Base-by-base conservation (phyloP, 371 early-diverging fungal species). In the Lichtheimia ornata region DNA sequence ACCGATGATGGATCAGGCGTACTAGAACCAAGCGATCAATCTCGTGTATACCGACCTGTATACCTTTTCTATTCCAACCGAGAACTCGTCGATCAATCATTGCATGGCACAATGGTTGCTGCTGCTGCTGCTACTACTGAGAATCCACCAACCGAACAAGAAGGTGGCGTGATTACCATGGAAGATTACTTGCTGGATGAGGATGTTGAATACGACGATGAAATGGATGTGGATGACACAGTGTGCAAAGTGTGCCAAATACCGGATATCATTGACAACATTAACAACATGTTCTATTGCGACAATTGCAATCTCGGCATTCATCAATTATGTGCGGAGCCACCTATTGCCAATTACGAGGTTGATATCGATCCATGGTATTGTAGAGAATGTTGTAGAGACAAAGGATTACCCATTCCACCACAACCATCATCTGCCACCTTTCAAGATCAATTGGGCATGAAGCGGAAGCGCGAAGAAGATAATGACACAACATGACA, bases 211-310 rank as follows among this genome's bases (percentile, higher is more conserved):
- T 50, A 57, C 5, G 63, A 45, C 9, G 43, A 59, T 17, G 61
- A 69, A 4, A 41, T 42, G 43, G 62, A 69, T 4, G 63, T 72
- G 28, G 72, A 77, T 18, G 53, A 67, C 30, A 59, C 58, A 3
- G 11, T 53, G 0, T 80, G 81, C 57, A 75, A 70, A 53, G 47
- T 67, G n/a, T 80, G 81, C 54, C 65, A 62, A 22, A 73, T 71
- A 57, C 54, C 60, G 7, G 81, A 80, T 3, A 67, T 66, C 40
- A 47, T 64, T n/a, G 62, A 69, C 3, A 64, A 69, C 52, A 42
- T 71, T 17, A 80, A 80, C 53, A 73, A 76, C 27, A 75, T 82
- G 14, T 82, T 76, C 50, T 67, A 72, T 50, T 82, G 82, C 49
- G 82, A 82, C 30, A 22, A 53, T 3, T 82, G 82, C 56, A 60